Evolutionary conservation across 2,329 filamentous ascomycete species (phyloP).

Genomic region (Leptosphaerulina australis): DNA sequence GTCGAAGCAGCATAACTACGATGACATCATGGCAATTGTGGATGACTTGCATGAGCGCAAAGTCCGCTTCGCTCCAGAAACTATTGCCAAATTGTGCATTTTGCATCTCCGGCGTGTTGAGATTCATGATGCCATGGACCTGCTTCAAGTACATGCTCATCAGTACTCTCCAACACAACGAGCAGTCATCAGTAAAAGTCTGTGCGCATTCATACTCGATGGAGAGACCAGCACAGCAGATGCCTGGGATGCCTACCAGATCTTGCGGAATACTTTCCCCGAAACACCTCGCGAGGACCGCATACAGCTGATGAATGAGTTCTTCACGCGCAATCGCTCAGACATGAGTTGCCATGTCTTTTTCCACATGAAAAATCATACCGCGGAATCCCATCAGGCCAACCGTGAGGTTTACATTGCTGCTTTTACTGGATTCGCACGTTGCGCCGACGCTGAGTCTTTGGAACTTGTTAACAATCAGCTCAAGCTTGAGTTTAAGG

Average conservation of each 20-base stretch:
- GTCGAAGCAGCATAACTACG: slow-evolving; percentile 66
- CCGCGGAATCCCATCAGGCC: slow-evolving; percentile 67
- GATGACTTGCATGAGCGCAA: slow-evolving; percentile 73
- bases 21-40: slow-evolving; percentile 73
- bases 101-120: slow-evolving; percentile 78
- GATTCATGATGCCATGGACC: slow-evolving; percentile 77
- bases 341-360: slow-evolving; percentile 90
- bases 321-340: slow-evolving; percentile 76
- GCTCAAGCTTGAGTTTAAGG: slow-evolving; percentile 85
- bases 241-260: slow-evolving; percentile 65
- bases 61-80: slow-evolving; percentile 72
- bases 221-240: slow-evolving; percentile 68
- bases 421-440: slow-evolving; percentile 77
- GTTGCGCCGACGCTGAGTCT: slow-evolving; percentile 64
- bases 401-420: slow-evolving; percentile 75
- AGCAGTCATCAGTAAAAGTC: slow-evolving; percentile 66
- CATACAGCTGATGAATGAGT: slow-evolving; percentile 76
- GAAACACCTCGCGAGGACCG: slow-evolving; percentile 70
- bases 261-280: slow-evolving; percentile 63
- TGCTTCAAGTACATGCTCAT: slow-evolving; percentile 76
- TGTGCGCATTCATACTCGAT: slow-evolving; percentile 73
- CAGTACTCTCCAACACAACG: slow-evolving; percentile 74
- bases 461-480: slow-evolving; percentile 86
- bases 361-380: slow-evolving; percentile 87
- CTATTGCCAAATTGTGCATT: slow-evolving; percentile 73